Conservation (phyloP, 768 basidiomycete genomes). For the Lactarius quietus region DNA sequence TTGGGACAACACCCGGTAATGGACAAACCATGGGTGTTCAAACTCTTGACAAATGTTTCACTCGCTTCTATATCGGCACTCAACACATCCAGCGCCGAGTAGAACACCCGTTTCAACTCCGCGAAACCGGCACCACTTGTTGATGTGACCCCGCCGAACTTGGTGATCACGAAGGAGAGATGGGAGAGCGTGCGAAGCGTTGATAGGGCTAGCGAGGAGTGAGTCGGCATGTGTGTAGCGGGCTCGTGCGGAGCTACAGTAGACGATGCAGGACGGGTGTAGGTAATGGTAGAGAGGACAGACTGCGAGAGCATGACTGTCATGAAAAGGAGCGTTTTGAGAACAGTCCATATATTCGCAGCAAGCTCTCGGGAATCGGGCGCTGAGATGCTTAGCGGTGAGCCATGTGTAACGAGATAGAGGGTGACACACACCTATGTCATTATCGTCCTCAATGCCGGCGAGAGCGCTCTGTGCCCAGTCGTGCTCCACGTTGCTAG, state of each 20-base stretch:
- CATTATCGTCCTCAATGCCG: conserved; percentile 29
- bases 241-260: not conserved
- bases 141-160: conserved; percentile 71
- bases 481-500: conserved; percentile 27
- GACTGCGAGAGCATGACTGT: conserved; percentile 66
- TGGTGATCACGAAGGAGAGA: conserved; percentile 72
- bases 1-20: not conserved
- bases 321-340: conserved; percentile 77
- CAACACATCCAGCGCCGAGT: conserved; percentile 73
- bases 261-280: conserved; percentile 27
- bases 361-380: conserved; percentile 43
- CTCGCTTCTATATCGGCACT: conserved; percentile 39
- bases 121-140: conserved; percentile 53
- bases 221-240: conserved; percentile 28
- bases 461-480: conserved; percentile 34
- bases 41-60: conserved; percentile 38
- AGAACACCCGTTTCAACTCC: conserved; percentile 73
- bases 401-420: not conserved
- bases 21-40: conserved; percentile 29
- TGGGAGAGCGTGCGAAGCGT: conserved; percentile 58
- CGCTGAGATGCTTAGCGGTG: conserved; percentile 31
- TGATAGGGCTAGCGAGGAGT: conserved; percentile 49
- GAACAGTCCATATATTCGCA: conserved; percentile 57
- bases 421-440: conserved; percentile 29
- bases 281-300: conserved; percentile 52